Base-by-base conservation (phyloP, 768 basidiomycete species). In the Calvatia gigantea region DNA sequence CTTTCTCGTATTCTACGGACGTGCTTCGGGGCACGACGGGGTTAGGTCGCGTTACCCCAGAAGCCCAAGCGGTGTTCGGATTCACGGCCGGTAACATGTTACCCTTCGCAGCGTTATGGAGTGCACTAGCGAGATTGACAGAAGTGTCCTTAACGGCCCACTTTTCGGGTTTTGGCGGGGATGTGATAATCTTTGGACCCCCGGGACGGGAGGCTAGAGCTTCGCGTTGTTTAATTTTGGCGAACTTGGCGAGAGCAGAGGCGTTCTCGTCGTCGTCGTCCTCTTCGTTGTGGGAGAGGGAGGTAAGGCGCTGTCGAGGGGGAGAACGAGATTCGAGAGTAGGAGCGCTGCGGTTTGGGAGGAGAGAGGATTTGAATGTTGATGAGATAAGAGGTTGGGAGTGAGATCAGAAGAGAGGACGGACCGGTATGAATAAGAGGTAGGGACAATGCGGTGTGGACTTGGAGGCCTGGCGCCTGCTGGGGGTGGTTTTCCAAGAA, bases 61-160 rank as follows among this genome's bases (percentile, higher is more conserved):
- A 85, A 2, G 83, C 83, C 89, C 87, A 89, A 0, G 85, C 70
- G 50, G 73, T 73, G 67, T 88, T 87, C 27, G 83, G 82, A 61
- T 79, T 82, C 51, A 56, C 51, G 4, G 62, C 25, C 62, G 66
- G 70, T 29, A 73, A 58, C 43, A 71, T 65, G 56, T 75, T 73
- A 42, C 56, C 53, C 66, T 71, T 73, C 19, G 80, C 87, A 17
- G 91, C 92, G 84, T 61, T 54, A 11, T 77, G 74, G 65, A 94
- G 89, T 28, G 91, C 92, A 63, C 82, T 81, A 8, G 91, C 92
- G 64, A 92, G 86, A 70, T 91, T 89, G 48, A 94, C 92, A 17
- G 90, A 86, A 42, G 92, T 94, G 70, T 91, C 89, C 64, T 87
- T 87, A 57, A 90, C 82, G 56, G 68, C 66, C 86, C 86, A 89